These are phyloP conservation scores for Cytospora mali DNA, from an alignment of 2,329 filamentous ascomycete species.

Conservation along the genomic window DNA sequence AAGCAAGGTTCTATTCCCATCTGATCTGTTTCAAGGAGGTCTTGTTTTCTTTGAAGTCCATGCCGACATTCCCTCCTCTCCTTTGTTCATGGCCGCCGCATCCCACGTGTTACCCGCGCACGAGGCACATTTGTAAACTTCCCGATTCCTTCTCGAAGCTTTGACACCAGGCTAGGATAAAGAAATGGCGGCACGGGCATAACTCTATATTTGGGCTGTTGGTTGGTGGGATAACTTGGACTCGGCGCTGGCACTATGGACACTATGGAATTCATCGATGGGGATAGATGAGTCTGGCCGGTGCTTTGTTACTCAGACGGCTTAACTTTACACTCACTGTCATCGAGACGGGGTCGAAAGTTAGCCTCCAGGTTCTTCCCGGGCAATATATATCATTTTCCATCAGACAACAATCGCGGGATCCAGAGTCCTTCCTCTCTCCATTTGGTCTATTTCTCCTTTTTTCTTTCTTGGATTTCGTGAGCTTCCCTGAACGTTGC, in stretches of 20 bases:
- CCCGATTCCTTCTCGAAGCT: slow-evolving; percentile 1
- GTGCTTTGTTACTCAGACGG: not conserved
- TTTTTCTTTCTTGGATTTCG: not conserved
- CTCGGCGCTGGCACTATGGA: not conserved
- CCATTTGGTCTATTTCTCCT: not conserved
- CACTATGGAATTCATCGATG: no score
- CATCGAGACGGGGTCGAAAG: not conserved
- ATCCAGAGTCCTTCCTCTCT: not conserved
- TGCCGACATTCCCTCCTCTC: not conserved
- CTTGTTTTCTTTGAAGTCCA: not conserved
- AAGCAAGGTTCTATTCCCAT: not conserved
- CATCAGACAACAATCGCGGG: not conserved
- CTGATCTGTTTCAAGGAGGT: not conserved
- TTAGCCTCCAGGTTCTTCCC: no score
- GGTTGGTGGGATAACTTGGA: not conserved
- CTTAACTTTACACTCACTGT: not conserved
- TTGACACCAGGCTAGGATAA: not conserved
- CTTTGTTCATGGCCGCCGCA: not conserved
- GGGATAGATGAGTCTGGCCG: not conserved
- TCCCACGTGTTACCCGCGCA: not conserved
- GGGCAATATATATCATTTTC: not conserved
- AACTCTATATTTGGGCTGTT: not conserved
- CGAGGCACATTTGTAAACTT: not conserved
- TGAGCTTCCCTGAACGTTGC: not conserved
- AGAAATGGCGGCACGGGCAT: not conserved